Conservation (phyloP, 768 basidiomycete genomes). For the Termitomyces sp. region DNA sequence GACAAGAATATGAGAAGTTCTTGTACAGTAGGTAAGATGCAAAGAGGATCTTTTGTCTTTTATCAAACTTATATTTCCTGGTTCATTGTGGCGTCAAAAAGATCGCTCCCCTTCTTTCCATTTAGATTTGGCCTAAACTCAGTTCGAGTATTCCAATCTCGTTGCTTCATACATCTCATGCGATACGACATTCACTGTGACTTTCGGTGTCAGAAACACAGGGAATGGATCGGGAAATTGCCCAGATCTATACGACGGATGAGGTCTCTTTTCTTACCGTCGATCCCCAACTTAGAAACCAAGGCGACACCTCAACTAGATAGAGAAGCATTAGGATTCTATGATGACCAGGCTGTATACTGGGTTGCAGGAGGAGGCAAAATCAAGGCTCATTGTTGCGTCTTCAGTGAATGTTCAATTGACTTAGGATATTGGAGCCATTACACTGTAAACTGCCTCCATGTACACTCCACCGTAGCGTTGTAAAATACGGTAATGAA, state of each 20-base stretch:
- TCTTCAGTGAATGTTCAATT: constrained; percentile 39
- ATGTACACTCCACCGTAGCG: not conserved
- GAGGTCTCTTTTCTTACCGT: constrained; percentile 39
- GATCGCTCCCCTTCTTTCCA: constrained; percentile 40
- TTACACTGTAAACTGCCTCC: constrained; percentile 14
- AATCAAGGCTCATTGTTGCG: constrained; percentile 36
- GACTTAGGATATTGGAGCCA: constrained; percentile 23
- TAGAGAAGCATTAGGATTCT: constrained; percentile 44
- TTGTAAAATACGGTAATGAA: not conserved
- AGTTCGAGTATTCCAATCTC: constrained; percentile 45
- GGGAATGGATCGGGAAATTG: constrained; percentile 41
- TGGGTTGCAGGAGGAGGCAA: constrained; percentile 46
- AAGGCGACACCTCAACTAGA: constrained; percentile 34
- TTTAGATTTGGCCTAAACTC: constrained; percentile 58
- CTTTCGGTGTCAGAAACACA: constrained; percentile 40
- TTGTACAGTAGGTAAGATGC: constrained; percentile 35
- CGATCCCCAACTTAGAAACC: constrained; percentile 30
- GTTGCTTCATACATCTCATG: constrained; percentile 25
- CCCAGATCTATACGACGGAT: constrained; percentile 43
- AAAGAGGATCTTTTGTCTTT: not conserved
- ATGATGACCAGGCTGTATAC: constrained; percentile 32
- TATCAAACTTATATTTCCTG: constrained; percentile 18
- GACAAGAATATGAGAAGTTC: constrained; percentile 37
- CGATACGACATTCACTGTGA: constrained; percentile 29
- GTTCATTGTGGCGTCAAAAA: constrained; percentile 43